A percentile compares a stretch with the other conserved stretches of the same genome.
These are phyloP conservation scores for Nannochloropsis granulata DNA, from an alignment of 108 stramenopile species.

Conservation along the genomic window DNA sequence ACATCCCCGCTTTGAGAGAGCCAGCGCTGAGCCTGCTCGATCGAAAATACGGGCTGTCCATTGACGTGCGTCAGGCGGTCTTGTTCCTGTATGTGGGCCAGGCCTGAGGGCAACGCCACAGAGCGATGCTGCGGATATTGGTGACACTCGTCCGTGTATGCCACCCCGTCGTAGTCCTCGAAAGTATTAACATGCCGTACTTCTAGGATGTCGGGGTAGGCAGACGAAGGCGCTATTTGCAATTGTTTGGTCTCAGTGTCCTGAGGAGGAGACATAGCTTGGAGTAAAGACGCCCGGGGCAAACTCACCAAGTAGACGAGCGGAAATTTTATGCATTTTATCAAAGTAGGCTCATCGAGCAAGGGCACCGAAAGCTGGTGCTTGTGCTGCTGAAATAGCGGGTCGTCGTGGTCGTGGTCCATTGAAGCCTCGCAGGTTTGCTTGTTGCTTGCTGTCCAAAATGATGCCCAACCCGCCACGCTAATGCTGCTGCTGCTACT, in stretches of 20 bases:
- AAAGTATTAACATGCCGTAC: neutral
- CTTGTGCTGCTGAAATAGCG: neutral
- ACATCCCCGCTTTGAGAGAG: neutral
- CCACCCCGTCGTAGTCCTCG: neutral
- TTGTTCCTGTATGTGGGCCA: neutral
- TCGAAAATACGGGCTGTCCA: neutral
- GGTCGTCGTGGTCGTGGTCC: neutral
- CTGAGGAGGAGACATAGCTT: neutral
- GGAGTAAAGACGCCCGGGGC: neutral
- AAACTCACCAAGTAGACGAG: neutral
- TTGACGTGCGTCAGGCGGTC: neutral
- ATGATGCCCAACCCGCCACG: too few species aligned
- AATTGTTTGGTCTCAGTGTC: neutral
- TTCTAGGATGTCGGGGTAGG: neutral
- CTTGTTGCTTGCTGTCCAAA: too few species aligned
- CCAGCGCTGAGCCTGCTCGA: neutral
- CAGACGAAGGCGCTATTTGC: neutral
- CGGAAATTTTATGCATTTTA: neutral
- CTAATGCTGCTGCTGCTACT: too few species aligned
- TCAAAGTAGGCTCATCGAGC: neutral
- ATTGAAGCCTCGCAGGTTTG: neutral
- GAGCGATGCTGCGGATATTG: too few species aligned
- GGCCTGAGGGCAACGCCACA: neutral
- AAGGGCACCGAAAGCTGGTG: neutral
- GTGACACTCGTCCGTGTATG: neutral